Evolutionary conservation across 2,329 filamentous ascomycete genomes (phyloP).

Genomic region (Pezicula radicicola): DNA sequence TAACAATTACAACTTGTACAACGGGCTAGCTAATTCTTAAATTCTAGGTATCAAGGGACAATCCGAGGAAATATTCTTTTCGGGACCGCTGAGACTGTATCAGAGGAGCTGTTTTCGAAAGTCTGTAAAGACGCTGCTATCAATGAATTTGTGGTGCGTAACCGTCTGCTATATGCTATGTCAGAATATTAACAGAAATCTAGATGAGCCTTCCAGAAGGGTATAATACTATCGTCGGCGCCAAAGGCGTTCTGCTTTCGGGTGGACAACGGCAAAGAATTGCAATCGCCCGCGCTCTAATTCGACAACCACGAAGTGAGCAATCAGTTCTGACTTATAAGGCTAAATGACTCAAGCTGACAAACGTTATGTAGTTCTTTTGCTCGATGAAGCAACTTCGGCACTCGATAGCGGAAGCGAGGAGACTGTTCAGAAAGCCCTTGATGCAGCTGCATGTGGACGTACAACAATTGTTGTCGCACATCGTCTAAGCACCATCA

Average conservation of each 20-base stretch:
- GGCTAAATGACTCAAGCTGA: too few relatives aligned
- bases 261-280: conserved; percentile 95
- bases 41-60: conserved; percentile 42
- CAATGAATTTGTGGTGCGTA: conserved; percentile 11
- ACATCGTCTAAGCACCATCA: conserved; percentile 88
- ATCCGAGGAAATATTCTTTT: conserved; percentile 67
- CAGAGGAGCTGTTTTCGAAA: conserved; percentile 38
- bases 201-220: conserved; percentile 67
- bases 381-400: conserved; percentile 60
- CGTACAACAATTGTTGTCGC: conserved; percentile 92
- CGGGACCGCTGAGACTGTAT: conserved; percentile 40
- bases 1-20: too few relatives aligned
- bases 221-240: conserved; percentile 86
- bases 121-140: conserved; percentile 38
- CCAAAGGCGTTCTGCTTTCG: conserved; percentile 83
- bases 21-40: too few relatives aligned
- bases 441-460: conserved; percentile 78
- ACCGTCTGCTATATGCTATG: background rate
- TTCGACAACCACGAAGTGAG: conserved; percentile 70
- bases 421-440: conserved; percentile 83
- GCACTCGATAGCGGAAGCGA: conserved; percentile 90
- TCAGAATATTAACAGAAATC: conserved; percentile 1
- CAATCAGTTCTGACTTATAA: too few relatives aligned
- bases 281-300: conserved; percentile 82
- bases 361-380: too few relatives aligned